Conservation (phyloP, 352 stramenopile genomes). For the Pythium insidiosum region DNA sequence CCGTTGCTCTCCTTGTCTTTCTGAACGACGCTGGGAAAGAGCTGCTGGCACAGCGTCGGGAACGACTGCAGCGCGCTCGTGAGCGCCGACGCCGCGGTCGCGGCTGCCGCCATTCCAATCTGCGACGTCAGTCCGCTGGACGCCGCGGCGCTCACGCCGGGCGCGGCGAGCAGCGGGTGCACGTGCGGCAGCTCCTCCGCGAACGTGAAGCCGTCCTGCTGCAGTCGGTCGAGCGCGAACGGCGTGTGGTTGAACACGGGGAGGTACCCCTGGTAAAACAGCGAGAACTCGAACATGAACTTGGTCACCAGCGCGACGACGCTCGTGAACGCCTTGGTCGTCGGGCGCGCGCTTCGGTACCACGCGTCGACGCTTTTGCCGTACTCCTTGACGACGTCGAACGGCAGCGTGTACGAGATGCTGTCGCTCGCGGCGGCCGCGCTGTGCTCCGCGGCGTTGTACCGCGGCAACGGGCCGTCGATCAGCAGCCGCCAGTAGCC, state of each 20-base stretch:
- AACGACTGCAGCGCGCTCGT: slow-evolving; percentile 17
- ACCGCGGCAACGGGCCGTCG: slow-evolving; percentile 57
- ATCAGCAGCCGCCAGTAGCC: slow-evolving; percentile 86
- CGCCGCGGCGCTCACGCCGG: slow-evolving; percentile 4
- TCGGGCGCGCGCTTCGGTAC: slow-evolving; percentile 61
- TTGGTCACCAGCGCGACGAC: slow-evolving; percentile 80
- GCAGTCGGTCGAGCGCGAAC: slow-evolving; percentile 60
- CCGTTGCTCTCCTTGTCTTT: slow-evolving; percentile 37
- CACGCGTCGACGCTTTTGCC: slow-evolving; percentile 85
- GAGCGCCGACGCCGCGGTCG: slow-evolving; percentile 17
- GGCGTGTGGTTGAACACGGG: slow-evolving; percentile 73
- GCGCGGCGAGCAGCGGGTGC: slow-evolving; percentile 17
- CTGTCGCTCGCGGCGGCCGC: slow-evolving; percentile 12
- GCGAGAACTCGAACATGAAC: slow-evolving; percentile 87
- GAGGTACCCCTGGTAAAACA: slow-evolving; percentile 60
- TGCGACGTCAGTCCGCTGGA: not conserved
- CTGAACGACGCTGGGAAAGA: slow-evolving; percentile 7
- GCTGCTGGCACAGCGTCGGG: slow-evolving; percentile 15
- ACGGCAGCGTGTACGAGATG: slow-evolving; percentile 46
- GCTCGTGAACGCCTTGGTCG: slow-evolving; percentile 63
- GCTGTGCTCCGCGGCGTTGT: too few relatives aligned
- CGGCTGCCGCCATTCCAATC: slow-evolving; percentile 12
- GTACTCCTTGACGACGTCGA: slow-evolving; percentile 91
- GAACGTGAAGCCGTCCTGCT: slow-evolving; percentile 70
- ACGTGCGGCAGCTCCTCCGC: slow-evolving; percentile 46